Conservation (phyloP, 306 rosid genomes). For the Pterocarpus santalinus region DNA sequence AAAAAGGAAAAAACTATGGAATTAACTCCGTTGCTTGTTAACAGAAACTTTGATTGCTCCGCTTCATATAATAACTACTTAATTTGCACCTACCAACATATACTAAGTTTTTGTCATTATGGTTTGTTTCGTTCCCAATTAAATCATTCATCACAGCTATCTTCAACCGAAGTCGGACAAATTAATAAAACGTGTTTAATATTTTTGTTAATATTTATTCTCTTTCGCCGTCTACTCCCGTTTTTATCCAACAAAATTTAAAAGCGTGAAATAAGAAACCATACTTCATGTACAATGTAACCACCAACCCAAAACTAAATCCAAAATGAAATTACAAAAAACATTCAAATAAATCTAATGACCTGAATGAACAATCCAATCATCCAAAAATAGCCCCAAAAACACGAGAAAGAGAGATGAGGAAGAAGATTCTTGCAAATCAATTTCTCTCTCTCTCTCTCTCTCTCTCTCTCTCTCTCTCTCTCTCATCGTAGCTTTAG, state of each 20-base stretch:
- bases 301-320: neutral
- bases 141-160: neutral
- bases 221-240: constrained; percentile 1
- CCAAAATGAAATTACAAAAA: neutral
- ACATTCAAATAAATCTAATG: neutral
- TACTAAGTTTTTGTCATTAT: neutral
- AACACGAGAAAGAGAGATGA: too few species aligned
- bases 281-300: constrained; percentile 19
- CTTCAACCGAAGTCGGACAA: neutral
- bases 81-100: neutral
- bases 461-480: too few species aligned
- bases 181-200: neutral
- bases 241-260: neutral
- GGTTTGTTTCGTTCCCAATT: neutral
- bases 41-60: neutral
- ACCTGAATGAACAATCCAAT: neutral
- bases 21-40: neutral
- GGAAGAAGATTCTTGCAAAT: too few species aligned
- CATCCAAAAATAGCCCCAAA: neutral
- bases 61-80: neutral
- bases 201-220: neutral
- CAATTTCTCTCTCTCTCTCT: too few species aligned
- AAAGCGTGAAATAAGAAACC: neutral
- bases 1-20: too few species aligned
- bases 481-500: too few species aligned